Conservation (phyloP, 805 yeast genomes). For the Citeromyces matritensis region DNA sequence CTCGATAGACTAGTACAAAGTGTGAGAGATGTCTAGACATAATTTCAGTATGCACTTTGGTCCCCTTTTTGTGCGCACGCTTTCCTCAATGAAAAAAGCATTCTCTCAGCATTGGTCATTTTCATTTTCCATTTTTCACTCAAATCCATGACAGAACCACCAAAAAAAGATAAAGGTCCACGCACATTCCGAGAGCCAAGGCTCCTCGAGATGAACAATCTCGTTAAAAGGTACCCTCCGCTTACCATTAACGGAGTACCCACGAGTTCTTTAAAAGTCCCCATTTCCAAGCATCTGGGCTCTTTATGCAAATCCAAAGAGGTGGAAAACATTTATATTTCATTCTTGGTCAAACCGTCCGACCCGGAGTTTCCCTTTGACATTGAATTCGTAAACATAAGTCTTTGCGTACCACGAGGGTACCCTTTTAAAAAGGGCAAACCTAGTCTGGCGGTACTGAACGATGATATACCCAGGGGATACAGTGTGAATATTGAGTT, state of each 20-base stretch:
- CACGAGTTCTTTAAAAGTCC: slow-evolving; percentile 6
- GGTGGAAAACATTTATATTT: slow-evolving; percentile 17
- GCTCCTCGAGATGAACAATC: slow-evolving; percentile 9
- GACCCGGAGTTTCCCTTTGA: slow-evolving; percentile 70
- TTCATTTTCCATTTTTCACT: too few species aligned
- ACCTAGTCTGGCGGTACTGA: slow-evolving; percentile 42
- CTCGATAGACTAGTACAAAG: too few species aligned
- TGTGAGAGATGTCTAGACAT: too few species aligned
- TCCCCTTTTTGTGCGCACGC: too few species aligned
- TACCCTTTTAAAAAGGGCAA: slow-evolving; percentile 10
- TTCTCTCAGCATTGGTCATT: too few species aligned
- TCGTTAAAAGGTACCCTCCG: slow-evolving; percentile 8
- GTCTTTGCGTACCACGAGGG: slow-evolving; percentile 43
- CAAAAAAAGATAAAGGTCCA: too few species aligned
- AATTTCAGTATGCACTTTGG: too few species aligned
- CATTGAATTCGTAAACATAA: slow-evolving; percentile 32
- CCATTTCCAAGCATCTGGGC: neutral
- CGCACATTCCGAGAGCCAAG: slow-evolving; percentile 1
- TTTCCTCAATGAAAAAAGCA: too few species aligned
- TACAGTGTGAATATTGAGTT: slow-evolving; percentile 49
- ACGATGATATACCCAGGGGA: slow-evolving; percentile 59
- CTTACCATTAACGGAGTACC: slow-evolving; percentile 16
- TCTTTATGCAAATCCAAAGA: neutral
- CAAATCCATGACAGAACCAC: too few species aligned
- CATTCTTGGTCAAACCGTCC: slow-evolving; percentile 34